Evolutionary conservation across 805 yeast species (phyloP).

Genomic region (Teunomyces stri): DNA sequence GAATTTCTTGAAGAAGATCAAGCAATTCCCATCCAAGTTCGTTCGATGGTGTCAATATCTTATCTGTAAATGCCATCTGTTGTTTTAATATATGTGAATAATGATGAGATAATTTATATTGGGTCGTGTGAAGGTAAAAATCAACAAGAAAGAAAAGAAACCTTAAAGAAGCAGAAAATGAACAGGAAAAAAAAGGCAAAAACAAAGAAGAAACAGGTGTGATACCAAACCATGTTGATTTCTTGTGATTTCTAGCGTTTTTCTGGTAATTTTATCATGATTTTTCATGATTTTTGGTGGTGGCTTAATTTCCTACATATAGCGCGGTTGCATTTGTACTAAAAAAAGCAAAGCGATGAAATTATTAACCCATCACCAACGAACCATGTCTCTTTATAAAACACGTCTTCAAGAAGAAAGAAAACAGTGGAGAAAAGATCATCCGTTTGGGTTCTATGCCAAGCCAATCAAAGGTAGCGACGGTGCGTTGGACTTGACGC

Average conservation of each 20-base stretch:
- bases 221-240: too few relatives aligned
- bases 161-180: neutral
- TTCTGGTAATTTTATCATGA: too few relatives aligned
- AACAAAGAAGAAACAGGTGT: neutral
- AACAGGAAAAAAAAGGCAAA: neutral
- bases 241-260: too few relatives aligned
- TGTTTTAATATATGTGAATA: too few relatives aligned
- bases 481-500: slow-evolving; percentile 80
- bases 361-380: neutral
- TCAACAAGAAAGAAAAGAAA: too few relatives aligned
- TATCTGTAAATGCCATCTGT: slow-evolving; percentile 14
- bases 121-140: neutral
- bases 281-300: too few relatives aligned
- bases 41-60: slow-evolving; percentile 61
- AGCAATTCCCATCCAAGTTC: slow-evolving; percentile 68
- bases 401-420: slow-evolving; percentile 92
- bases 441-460: slow-evolving; percentile 96
- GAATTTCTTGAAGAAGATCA: slow-evolving; percentile 62
- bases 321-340: too few relatives aligned
- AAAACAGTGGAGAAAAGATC: slow-evolving; percentile 97
- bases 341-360: too few relatives aligned
- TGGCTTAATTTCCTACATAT: too few relatives aligned
- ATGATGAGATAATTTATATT: neutral
- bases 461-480: slow-evolving; percentile 78
- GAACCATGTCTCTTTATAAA: slow-evolving; percentile 55